Evolutionary conservation across 108 stramenopile genomes (phyloP).

Genomic region (Chaetoceros tenuissimus): DNA sequence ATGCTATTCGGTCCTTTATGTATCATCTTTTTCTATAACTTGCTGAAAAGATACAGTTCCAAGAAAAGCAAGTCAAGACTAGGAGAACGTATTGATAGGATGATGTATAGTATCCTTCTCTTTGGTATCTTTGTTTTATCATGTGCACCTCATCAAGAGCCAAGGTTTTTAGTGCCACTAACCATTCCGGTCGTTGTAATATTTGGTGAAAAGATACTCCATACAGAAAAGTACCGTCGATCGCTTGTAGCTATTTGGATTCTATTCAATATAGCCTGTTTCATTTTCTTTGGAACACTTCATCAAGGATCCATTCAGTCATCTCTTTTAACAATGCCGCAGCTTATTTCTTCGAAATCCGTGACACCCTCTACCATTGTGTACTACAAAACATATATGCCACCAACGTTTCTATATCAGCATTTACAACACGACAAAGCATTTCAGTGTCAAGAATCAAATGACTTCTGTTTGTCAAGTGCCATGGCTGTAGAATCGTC

Average conservation of each 20-base stretch:
- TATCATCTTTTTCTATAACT: constrained; percentile 18
- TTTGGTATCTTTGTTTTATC: constrained; percentile 49
- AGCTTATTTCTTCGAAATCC: background rate
- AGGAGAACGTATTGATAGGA: background rate
- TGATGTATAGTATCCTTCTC: constrained; percentile 17
- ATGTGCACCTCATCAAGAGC: constrained; percentile 77
- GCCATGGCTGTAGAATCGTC: too few species aligned
- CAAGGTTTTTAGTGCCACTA: constrained; percentile 62
- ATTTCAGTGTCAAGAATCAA: background rate
- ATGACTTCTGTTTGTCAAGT: background rate
- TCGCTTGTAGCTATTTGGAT: constrained; percentile 24
- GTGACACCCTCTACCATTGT: constrained; percentile 11
- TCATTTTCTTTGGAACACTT: constrained; percentile 54
- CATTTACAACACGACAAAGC: too few species aligned
- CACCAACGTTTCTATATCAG: constrained; percentile 48
- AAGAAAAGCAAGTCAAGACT: background rate
- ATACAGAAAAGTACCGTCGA: background rate
- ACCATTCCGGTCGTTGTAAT: constrained; percentile 47
- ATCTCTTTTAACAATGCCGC: constrained; percentile 23
- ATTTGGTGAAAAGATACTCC: constrained; percentile 14
- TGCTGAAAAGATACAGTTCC: background rate
- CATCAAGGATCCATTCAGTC: constrained; percentile 63
- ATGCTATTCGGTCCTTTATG: constrained; percentile 65
- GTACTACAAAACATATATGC: constrained; percentile 73
- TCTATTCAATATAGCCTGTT: constrained; percentile 49